Conservation (phyloP, 169 alveolate genomes). For the Eimeria zaria region DNA sequence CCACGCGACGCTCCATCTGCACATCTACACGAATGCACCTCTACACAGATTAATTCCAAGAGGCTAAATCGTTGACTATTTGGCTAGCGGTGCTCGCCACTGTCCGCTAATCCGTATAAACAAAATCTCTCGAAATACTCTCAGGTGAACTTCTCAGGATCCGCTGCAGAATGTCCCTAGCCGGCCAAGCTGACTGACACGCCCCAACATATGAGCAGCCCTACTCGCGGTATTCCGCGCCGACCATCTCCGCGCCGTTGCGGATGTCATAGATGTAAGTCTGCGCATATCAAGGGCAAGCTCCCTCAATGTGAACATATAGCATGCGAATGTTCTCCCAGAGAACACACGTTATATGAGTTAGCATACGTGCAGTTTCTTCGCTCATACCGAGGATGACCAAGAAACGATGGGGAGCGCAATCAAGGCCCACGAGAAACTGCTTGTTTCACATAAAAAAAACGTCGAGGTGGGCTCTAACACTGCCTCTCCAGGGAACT, state of each 20-base stretch:
- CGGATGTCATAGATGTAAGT: slow-evolving; percentile 83
- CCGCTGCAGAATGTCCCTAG: not conserved
- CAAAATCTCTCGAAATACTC: not conserved
- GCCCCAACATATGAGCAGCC: not conserved
- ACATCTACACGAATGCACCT: not conserved
- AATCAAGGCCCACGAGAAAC: not conserved
- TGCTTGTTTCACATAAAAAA: not conserved
- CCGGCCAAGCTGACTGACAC: not conserved
- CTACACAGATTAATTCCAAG: not conserved
- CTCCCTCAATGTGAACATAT: not conserved
- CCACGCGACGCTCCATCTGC: not conserved
- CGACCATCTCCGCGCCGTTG: slow-evolving; percentile 61
- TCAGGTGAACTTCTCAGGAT: not conserved
- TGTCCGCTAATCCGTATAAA: not conserved
- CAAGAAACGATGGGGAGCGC: not conserved
- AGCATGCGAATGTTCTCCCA: not conserved
- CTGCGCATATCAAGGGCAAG: slow-evolving; percentile 45
- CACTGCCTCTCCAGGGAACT: not conserved
- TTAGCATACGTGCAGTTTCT: not conserved
- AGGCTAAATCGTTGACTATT: not conserved
- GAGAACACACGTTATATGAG: not conserved
- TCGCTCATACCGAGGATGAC: not conserved
- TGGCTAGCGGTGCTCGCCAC: not conserved
- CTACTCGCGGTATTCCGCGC: slow-evolving; percentile 82
- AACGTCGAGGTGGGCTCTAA: not conserved